Base-by-base conservation (phyloP, 306 rosid genomes). In the Crataegus laevigata region DNA sequence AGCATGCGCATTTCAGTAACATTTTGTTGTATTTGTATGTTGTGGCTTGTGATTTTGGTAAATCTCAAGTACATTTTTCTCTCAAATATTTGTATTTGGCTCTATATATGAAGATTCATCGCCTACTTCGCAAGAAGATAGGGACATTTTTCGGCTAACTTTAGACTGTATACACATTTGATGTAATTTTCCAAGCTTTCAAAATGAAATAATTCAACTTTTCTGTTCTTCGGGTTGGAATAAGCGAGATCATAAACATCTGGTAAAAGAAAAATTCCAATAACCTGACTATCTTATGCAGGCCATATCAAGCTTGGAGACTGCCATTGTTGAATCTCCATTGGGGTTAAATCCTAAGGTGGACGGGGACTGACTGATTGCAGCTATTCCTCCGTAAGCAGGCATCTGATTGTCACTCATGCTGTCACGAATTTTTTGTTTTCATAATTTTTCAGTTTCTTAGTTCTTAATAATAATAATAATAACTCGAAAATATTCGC, bases 311-410 rank as follows among this genome's bases (percentile, higher is more conserved):
- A 87, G 82, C 77, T 79, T 94, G 81, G 99, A 94, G 82, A 92
- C 83, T 11, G 96, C 99, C 78, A 90, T 94, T 63, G 84, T 89
- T 62, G 84, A 94, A 36, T 94, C 96, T 84, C 96, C 99, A 1
- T 82, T 92, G 82, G 99, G 97, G 47, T 81, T 94, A 66, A 87
- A 87, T 79, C 99, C 97, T 59, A 92, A 69, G 55, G 89, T 77
- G 55, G 99, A 92, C 63, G 96, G 96, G 66, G 96, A 94, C 36
- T 88, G 97, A 79, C 79, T 94, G 86, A 86, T 92, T 84, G 99
- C 96, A 59, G 96, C 77, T 77, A 92, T 92, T 85, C 99, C 99
- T 73, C 91, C 89, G 97, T 94, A 90, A 88, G 99, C 75, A 60
- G 29, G 54, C 67, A 55, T 61, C 72, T 74, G 38, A 57, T 72